phyloP scores from a whole-genome alignment of 805 yeast genomes.

The Nakazawaea holstii region DNA sequence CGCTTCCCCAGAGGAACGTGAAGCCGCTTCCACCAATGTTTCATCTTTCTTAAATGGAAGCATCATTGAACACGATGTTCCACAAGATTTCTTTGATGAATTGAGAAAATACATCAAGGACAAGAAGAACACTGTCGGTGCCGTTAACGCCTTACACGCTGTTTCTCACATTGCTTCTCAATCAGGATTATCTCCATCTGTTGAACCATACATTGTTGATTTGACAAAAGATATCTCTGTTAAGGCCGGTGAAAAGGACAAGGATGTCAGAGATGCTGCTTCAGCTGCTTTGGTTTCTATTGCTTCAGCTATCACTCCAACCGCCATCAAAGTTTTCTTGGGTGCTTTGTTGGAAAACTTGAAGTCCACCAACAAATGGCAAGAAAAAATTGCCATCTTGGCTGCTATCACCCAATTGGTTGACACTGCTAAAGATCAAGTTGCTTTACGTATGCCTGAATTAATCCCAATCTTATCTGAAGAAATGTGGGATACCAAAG shows the following conservation, averaged over 20 bases:
- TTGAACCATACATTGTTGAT: conserved; percentile 90
- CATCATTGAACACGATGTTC: conserved; percentile 97
- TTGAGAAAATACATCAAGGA: conserved; percentile 69
- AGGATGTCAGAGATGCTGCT: conserved; percentile 70
- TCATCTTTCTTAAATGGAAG: conserved; percentile 93
- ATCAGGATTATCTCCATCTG: conserved; percentile 78
- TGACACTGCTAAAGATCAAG: conserved; percentile 90
- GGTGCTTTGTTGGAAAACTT: conserved; percentile 74
- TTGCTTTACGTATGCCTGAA: conserved; percentile 99
- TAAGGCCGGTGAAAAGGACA: conserved; percentile 89
- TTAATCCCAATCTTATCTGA: conserved; percentile 97
- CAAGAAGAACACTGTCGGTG: conserved; percentile 65
- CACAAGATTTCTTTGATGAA: conserved; percentile 77
- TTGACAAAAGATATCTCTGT: conserved; percentile 65
- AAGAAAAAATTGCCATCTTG: conserved; percentile 91
- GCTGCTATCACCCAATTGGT: conserved; percentile 83
- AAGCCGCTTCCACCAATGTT: conserved; percentile 81
- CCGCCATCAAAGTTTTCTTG: conserved; percentile 83
- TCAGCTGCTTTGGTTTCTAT: conserved; percentile 70
- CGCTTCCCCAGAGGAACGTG: conserved; percentile 79
- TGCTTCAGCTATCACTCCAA: conserved; percentile 82
- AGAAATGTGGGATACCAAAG: conserved; percentile 99
- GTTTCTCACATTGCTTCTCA: conserved; percentile 78
- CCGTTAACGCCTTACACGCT: conserved; percentile 80
- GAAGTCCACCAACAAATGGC: conserved; percentile 85